A percentile compares a stretch with the other conserved stretches of the same genome.
Evolutionary conservation across 75 land plant species (phyloP).

Genomic region (Selaginella tamariscina): DNA sequence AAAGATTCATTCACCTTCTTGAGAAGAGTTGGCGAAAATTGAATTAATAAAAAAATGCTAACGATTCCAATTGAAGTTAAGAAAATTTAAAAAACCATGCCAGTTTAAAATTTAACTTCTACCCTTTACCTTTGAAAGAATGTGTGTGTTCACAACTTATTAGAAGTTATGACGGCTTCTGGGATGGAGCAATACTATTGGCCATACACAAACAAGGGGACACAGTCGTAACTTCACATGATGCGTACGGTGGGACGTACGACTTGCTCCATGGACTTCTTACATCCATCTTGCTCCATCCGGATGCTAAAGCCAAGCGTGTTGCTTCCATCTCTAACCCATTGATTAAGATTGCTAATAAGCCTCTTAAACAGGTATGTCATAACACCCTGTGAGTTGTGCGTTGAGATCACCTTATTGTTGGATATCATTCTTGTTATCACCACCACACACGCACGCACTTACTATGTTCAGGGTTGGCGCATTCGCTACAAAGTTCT

Average conservation of each 20-base stretch:
- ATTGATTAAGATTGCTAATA: constrained; percentile 22
- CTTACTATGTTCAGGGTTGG: constrained; percentile 20
- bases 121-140: too few relatives aligned
- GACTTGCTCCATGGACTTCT: constrained; percentile 22
- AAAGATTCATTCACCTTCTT: too few relatives aligned
- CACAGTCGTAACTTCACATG: constrained; percentile 11
- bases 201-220: constrained; percentile 24
- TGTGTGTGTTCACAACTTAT: neutral
- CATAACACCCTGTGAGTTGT: too few relatives aligned
- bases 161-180: constrained; percentile 20
- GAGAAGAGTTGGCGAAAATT: too few relatives aligned
- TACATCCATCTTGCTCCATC: neutral
- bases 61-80: too few relatives aligned
- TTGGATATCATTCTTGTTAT: too few relatives aligned
- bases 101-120: too few relatives aligned
- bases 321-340: constrained; percentile 20
- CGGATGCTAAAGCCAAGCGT: constrained; percentile 6
- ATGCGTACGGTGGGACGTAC: constrained; percentile 21
- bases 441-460: too few relatives aligned
- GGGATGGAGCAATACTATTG: constrained; percentile 26
- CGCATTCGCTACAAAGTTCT: constrained; percentile 23
- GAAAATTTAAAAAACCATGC: too few relatives aligned
- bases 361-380: constrained; percentile 22
- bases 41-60: too few relatives aligned
- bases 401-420: neutral